phyloP scores from a whole-genome alignment of 2,329 filamentous ascomycete species.

The Penicillium palitans region DNA sequence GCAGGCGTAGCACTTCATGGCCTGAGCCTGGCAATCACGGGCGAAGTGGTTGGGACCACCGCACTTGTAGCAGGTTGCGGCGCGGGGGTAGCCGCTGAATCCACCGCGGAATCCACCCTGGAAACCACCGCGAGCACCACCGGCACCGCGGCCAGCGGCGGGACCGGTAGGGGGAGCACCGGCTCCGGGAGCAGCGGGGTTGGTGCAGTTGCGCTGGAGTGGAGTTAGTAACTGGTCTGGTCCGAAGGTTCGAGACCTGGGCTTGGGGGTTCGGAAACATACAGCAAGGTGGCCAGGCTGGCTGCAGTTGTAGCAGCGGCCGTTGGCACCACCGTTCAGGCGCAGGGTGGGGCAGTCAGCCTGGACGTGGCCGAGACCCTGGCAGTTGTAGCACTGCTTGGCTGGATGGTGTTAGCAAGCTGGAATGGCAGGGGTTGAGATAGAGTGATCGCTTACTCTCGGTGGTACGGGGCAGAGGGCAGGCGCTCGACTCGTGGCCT shows the following conservation, averaged over 20 bases:
- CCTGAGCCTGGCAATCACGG: conserved; percentile 95
- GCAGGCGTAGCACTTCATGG: conserved; percentile 98
- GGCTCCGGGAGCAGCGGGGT: conserved; percentile 59
- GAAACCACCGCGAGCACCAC: conserved; percentile 66
- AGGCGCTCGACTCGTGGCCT: conserved; percentile 97
- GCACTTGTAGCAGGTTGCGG: conserved; percentile 69
- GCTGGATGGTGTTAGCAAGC: conserved; percentile 51
- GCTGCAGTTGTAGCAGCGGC: conserved; percentile 95
- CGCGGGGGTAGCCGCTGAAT: conserved; percentile 59
- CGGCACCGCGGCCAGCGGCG: conserved; percentile 62
- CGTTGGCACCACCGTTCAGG: conserved; percentile 75
- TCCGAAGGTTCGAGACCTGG: neutral
- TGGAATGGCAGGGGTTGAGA: conserved; percentile 5
- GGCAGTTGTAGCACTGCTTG: conserved; percentile 99
- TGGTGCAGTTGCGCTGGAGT: conserved; percentile 68
- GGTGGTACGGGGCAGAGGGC: conserved; percentile 92
- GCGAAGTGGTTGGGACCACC: conserved; percentile 95
- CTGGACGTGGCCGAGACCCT: conserved; percentile 96
- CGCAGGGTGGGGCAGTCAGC: conserved; percentile 97
- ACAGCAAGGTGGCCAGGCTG: conserved; percentile 89
- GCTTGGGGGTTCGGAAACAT: conserved; percentile 42
- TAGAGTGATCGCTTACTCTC: conserved; percentile 62
- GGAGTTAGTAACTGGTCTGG: neutral
- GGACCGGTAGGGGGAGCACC: conserved; percentile 45
- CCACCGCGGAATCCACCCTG: conserved; percentile 69